Evolutionary conservation across 768 basidiomycete species (phyloP).

Genomic region (Mycena crocata): DNA sequence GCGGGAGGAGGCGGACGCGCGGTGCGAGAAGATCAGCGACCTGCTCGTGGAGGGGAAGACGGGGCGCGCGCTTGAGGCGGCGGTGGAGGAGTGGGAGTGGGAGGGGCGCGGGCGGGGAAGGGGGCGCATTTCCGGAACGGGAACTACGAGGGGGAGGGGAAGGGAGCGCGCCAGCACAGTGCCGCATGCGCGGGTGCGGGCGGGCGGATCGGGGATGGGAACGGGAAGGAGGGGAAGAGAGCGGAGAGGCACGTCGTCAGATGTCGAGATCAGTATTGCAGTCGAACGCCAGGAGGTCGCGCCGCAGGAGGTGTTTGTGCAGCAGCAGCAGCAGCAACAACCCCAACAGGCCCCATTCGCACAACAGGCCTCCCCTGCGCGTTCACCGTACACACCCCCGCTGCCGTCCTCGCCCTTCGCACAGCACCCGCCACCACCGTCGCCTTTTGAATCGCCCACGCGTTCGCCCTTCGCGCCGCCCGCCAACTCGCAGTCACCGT

Average conservation of each 20-base stretch:
- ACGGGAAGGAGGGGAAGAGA: not conserved
- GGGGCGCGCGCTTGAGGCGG: constrained; percentile 69
- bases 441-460: not conserved
- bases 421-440: not conserved
- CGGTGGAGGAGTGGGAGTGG: constrained; percentile 71
- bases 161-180: constrained; percentile 48
- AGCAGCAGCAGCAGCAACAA: not conserved
- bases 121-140: not conserved
- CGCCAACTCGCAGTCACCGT: not conserved
- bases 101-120: constrained; percentile 32
- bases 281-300: not conserved
- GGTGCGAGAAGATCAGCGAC: constrained; percentile 76
- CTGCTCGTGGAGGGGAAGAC: constrained; percentile 75
- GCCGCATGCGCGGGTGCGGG: too few relatives aligned
- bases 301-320: not conserved
- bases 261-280: too few relatives aligned
- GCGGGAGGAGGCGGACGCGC: constrained; percentile 54
- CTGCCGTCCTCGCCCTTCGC: constrained; percentile 15
- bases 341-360: not conserved
- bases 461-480: not conserved
- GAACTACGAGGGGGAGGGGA: constrained; percentile 58
- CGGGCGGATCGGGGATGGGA: too few relatives aligned
- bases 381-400: not conserved
- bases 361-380: not conserved
- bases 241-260: not conserved